Base-by-base conservation (phyloP, 495 filamentous ascomycete genomes). In the Xylaria acuta region DNA sequence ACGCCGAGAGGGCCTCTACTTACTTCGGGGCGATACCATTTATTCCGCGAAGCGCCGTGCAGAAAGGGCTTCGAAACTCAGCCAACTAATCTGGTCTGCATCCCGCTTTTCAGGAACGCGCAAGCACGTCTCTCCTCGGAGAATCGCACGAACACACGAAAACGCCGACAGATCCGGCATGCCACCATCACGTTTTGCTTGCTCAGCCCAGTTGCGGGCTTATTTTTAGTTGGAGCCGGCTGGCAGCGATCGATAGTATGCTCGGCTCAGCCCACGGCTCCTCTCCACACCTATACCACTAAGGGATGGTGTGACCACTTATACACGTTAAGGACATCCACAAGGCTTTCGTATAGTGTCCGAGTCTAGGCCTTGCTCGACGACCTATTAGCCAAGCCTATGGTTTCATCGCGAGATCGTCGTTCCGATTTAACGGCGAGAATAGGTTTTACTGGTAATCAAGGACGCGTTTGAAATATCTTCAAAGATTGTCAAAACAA, bases 71-170 rank as follows among this genome's bases (percentile, higher is more conserved):
- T 7, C 58, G 34, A 14, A 22, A 22, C 34, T 60, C 32, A 12
- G 20, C 58, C 58, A 38, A 38, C 20, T 16, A 20, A 36, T 32
- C 54, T 36, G 32, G 20, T 60, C 20, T 59, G 36, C 54, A 36
- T 60, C 58, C 58, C 58, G 34, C 58, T 60, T 36, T 40, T 38
- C 58, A 60, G 58, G 58, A 38, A 60, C 58, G 34, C 58, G 58
- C 32, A 59, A 59, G n/a, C n/a, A n/a, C n/a, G n/a, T 1, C 56
- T 9, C 32, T 32, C 56, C 1, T 38, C 32, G 16, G 56, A 36
- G 18, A 34, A 59, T 59, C 18, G 32, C 18, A 20, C 56, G 36
- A 38, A 20, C 16, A 38, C 36, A 3, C 34, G 22, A 38, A 60
- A 60, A 8, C 16, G 18, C 30, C 58, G 34, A n/a, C 58, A 12